Base-by-base conservation (phyloP, 2,329 filamentous ascomycete species). In the Diplodia seriata region DNA sequence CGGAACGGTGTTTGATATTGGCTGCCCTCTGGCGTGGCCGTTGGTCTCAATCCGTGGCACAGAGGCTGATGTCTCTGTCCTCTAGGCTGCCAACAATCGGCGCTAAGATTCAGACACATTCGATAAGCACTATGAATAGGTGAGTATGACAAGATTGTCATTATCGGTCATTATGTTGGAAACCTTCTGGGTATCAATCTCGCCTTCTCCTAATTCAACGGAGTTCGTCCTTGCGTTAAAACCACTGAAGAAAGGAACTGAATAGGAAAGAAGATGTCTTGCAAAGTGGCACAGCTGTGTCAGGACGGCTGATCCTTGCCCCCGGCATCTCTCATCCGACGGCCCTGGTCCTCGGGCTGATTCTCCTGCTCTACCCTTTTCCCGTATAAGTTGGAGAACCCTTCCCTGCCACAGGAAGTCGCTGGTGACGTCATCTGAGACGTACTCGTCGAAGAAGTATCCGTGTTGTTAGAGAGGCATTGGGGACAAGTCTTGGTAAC, bases 371-470 rank as follows among this genome's bases (percentile, higher is more conserved):
- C 12, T 11, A 50, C 47, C 23, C 20, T 14, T 11, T 8, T 5
- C 4, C 43, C 59, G 31, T 31, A 18, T 12, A 51, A 15, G 15
- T 29, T 31, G 36, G 29, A 47, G 43, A 47, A 47, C 18, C 43
- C 43, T n/a, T 20, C 43, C 20, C 7, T n/a, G n/a, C 31, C 47
- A n/a, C 59, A 63, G 18, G 59, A 63, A 2, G 59, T 63, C 11
- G 59, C 59, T 23, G 59, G 59, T 18, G 59, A 63, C 23, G 59
- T 63, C 59, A 63, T 63, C 31, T 49, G 59, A 20, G 64, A 67
- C 12, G 53, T 59, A 31, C 23, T 67, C 6, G 54, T 40, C 31
- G 64, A 67, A 4, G 64, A 51, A 15, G 20, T 29, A 15, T 38
- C n/a, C 20, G 54, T 38, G 18, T 67, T 67, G 29, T 23, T 67